Conservation (phyloP, 1,284 basidiomycete genomes). For the Ganoderma resinaceum region DNA sequence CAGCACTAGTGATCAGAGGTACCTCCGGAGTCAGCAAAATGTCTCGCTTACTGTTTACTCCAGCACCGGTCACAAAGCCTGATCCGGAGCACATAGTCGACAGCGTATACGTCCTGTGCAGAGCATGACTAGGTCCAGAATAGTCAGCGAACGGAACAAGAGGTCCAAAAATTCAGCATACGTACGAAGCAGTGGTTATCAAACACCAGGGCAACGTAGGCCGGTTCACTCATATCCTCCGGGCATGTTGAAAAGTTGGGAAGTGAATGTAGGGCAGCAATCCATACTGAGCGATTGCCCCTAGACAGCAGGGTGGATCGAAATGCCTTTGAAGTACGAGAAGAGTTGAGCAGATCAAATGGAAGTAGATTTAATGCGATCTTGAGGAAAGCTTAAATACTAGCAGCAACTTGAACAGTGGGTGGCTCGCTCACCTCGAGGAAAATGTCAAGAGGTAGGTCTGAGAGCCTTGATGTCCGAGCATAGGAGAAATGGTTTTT, state of each 20-base stretch:
- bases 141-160: not conserved
- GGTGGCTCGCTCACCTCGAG: not conserved
- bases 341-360: not conserved
- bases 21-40: not conserved
- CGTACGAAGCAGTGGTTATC: not conserved
- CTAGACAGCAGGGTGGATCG: not conserved
- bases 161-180: not conserved
- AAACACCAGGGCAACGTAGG: not conserved
- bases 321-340: not conserved
- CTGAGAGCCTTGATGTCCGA: not conserved
- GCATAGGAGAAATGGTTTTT: not conserved
- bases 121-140: not conserved
- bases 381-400: not conserved
- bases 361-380: not conserved
- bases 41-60: not conserved
- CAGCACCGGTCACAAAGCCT: not conserved
- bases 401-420: not conserved
- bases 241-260: not conserved
- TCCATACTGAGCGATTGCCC: not conserved
- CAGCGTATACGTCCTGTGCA: not conserved
- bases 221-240: not conserved
- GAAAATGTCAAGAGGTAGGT: not conserved
- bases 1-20: not conserved
- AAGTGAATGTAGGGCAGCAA: not conserved
- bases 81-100: not conserved